Percentiles rank a stretch among this genome's conserved stretches.
Conservation (phyloP, 2,329 filamentous ascomycete species). For the Eutypella sp. region DNA sequence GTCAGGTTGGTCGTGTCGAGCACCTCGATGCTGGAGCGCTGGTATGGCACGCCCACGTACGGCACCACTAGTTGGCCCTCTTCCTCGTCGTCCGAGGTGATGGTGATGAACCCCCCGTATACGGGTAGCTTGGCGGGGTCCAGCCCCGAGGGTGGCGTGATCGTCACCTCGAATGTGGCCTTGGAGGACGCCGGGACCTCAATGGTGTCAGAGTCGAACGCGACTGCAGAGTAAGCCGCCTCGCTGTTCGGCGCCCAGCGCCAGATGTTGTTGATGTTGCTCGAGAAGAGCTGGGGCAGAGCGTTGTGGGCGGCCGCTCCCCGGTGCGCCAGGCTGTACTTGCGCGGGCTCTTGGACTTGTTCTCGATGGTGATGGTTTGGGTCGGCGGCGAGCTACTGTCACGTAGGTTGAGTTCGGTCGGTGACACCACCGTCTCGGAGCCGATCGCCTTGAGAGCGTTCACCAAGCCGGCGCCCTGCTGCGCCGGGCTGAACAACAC, state of each 20-base stretch:
- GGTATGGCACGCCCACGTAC: conserved; percentile 1
- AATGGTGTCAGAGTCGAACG: conserved; percentile 8
- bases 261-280: background rate
- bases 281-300: background rate
- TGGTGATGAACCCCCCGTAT: conserved; percentile 16
- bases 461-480: conserved; percentile 29
- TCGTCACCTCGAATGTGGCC: conserved; percentile 5
- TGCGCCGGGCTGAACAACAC: conserved; percentile 21
- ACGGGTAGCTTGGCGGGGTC: conserved; percentile 11
- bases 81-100: background rate
- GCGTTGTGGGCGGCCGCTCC: conserved; percentile 12
- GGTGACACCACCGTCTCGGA: conserved; percentile 12
- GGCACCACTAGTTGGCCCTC: background rate
- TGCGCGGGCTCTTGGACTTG: conserved; percentile 7
- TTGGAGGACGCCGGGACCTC: conserved; percentile 7
- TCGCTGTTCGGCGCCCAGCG: conserved; percentile 4
- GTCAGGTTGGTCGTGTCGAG: conserved; percentile 1
- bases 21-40: background rate
- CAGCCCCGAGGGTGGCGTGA: conserved; percentile 10
- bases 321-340: conserved; percentile 13
- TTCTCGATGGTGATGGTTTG: conserved; percentile 19
- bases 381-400: conserved; percentile 1
- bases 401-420: conserved; percentile 10
- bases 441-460: conserved; percentile 23
- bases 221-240: conserved; percentile 9